These are phyloP conservation scores for Cyberlindnera euphorbiae DNA, from an alignment of 805 yeast genomes.

Conservation along the genomic window DNA sequence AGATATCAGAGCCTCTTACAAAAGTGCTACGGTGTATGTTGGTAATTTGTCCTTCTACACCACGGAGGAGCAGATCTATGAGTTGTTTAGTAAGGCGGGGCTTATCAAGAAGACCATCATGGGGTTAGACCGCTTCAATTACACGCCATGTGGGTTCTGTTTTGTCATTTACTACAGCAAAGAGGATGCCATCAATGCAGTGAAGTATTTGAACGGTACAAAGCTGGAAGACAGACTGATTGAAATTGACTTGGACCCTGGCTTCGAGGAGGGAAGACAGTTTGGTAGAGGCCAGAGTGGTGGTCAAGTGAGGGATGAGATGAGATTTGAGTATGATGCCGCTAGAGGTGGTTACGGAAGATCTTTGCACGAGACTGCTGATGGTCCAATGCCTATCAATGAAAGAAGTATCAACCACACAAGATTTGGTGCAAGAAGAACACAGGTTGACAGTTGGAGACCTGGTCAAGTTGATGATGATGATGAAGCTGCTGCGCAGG, in stretches of 20 bases:
- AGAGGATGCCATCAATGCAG: conserved; percentile 72
- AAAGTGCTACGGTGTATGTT: conserved; percentile 77
- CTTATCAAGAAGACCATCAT: conserved; percentile 74
- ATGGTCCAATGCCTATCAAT: conserved; percentile 3
- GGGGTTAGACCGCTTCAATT: conserved; percentile 89
- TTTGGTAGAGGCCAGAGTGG: conserved; percentile 92
- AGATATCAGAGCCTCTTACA: conserved; percentile 60
- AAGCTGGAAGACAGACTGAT: conserved; percentile 78
- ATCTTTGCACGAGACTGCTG: conserved; percentile 3
- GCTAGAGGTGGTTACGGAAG: conserved; percentile 41
- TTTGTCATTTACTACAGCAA: conserved; percentile 74
- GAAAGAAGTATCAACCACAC: conserved; percentile 15
- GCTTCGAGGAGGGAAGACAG: conserved; percentile 92
- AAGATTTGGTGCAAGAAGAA: conserved; percentile 31
- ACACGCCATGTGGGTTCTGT: conserved; percentile 96
- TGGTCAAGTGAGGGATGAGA: conserved; percentile 82
- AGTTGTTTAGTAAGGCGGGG: conserved; percentile 74
- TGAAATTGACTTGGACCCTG: conserved; percentile 91
- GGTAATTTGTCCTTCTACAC: conserved; percentile 89
- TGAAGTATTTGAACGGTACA: conserved; percentile 77
- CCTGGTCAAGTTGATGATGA: conserved; percentile 15
- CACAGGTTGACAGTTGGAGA: conserved; percentile 21
- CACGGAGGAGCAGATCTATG: conserved; percentile 91
- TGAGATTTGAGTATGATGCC: conserved; percentile 45
- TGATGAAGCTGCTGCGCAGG: no score